Conservation (phyloP, 805 yeast species). For the Schwanniomyces yamadae region DNA sequence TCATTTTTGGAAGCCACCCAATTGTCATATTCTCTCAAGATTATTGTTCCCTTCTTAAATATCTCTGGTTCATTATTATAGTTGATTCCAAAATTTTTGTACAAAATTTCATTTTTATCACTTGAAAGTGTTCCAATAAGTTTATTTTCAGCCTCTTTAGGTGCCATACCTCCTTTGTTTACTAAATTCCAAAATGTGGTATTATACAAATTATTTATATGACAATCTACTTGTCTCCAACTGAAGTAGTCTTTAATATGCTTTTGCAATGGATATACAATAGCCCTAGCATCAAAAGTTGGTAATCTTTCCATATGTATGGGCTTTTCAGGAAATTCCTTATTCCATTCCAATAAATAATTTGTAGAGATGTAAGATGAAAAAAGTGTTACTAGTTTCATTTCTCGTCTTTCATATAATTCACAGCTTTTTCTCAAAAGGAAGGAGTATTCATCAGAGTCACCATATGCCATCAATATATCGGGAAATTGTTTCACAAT, state of each 20-base stretch:
- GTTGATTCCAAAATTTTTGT: slow-evolving; percentile 73
- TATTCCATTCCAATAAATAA: slow-evolving; percentile 68
- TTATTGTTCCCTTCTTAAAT: slow-evolving; percentile 77
- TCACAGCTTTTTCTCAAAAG: slow-evolving; percentile 61
- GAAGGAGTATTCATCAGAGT: slow-evolving; percentile 92
- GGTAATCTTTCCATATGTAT: slow-evolving; percentile 62
- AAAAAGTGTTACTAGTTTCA: slow-evolving; percentile 77
- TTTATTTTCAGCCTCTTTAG: slow-evolving; percentile 76
- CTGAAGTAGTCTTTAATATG: slow-evolving; percentile 76
- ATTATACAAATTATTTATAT: slow-evolving; percentile 90
- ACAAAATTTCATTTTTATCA: slow-evolving; percentile 88
- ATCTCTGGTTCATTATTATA: slow-evolving; percentile 90
- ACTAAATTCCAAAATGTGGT: slow-evolving; percentile 91
- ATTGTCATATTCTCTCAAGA: slow-evolving; percentile 48
- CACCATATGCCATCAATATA: slow-evolving; percentile 83
- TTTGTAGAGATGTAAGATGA: slow-evolving; percentile 79
- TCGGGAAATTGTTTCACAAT: slow-evolving; percentile 69
- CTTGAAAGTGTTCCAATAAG: slow-evolving; percentile 75
- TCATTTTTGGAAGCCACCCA: slow-evolving; percentile 11
- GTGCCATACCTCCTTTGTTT: slow-evolving; percentile 60
- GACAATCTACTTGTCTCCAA: slow-evolving; percentile 97
- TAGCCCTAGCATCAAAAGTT: slow-evolving; percentile 88
- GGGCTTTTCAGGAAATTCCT: slow-evolving; percentile 50
- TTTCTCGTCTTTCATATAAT: slow-evolving; percentile 79
- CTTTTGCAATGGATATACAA: slow-evolving; percentile 67